Evolutionary conservation across 2,329 filamentous ascomycete species (phyloP), one percentile per base, ranked within the genome.

Genomic region (Exophiala spinifera): DNA sequence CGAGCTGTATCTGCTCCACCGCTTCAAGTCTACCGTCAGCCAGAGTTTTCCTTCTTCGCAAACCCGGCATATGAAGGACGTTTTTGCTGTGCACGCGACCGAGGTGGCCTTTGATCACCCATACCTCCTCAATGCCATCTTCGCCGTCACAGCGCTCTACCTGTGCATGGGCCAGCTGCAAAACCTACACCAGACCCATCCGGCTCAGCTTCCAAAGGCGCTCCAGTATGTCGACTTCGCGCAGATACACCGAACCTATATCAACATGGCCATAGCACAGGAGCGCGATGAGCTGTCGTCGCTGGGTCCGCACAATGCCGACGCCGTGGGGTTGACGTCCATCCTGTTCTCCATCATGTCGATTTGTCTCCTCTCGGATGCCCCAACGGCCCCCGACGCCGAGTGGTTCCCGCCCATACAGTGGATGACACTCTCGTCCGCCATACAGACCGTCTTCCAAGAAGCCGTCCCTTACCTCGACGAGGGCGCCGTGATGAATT

Each of bases 391-490:
- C 3, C 51, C 31, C 23, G 36, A 65, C 13, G 55, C 59, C 14
- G 64, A 60, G 10, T 70, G 69, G 51, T 54, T 55, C 1, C 66
- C 66, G 10, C 68, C 68, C 2, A 60, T 66, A 7, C 63, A 68
- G 34, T 69, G 67, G 67, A 51, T 70, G 10, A 63, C 64, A n/a
- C 60, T 69, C 44, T 64, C 65, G 3, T 55, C 59, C 43, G 65
- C 65, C 10, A 60, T 63, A 15, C 62, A 57, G 15, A 62, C 63
- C 4, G 62, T 69, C 28, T 61, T 67, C 42, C 60, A 60, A 13
- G 46, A 33, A 7, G 43, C 52, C 17, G 51, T 57, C 21, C 61
- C 59, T 8, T 56, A 55, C 21, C 63, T 63, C 28, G 52, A 59
- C 44, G 62, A 60, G 20, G 63, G 52, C 21, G 55, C 62, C 39